phyloP scores from a whole-genome alignment of 176 grass and related monocot genomes.

The Carex parvula region DNA sequence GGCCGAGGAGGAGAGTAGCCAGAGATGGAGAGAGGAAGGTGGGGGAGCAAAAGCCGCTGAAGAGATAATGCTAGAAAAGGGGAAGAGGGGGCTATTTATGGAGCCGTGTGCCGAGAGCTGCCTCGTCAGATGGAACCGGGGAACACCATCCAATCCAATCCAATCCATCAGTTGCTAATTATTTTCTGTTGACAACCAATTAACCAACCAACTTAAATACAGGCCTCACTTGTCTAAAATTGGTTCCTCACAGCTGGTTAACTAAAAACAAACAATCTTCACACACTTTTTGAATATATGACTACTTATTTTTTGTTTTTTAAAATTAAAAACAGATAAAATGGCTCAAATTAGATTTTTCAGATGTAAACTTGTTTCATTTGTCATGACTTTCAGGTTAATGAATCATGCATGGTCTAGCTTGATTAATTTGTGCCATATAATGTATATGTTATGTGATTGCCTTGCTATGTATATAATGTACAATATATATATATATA shows the following conservation, averaged over 20 bases:
- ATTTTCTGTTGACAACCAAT: neutral
- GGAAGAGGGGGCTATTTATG: slow-evolving; percentile 1
- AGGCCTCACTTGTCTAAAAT: neutral
- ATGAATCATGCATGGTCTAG: too few relatives aligned
- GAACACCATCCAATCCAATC: neutral
- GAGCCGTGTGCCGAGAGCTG: neutral
- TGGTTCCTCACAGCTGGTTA: slow-evolving; percentile 1
- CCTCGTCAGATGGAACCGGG: neutral
- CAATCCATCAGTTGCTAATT: neutral
- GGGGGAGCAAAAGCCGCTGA: neutral
- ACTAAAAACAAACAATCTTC: neutral
- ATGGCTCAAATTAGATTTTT: neutral
- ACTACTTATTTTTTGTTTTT: neutral
- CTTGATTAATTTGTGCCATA: too few relatives aligned
- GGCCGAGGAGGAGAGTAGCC: neutral
- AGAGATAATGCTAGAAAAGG: slow-evolving; percentile 5
- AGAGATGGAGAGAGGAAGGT: neutral
- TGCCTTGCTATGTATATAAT: too few relatives aligned
- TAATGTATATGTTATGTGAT: too few relatives aligned
- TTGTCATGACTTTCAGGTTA: too few relatives aligned
- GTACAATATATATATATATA: too few relatives aligned
- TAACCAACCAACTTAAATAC: neutral
- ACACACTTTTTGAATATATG: neutral
- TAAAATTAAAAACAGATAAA: neutral
- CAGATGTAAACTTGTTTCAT: too few relatives aligned